Evolutionary conservation across 108 stramenopile genomes (phyloP).

Genomic region (Hondaea fermentalgiana): DNA sequence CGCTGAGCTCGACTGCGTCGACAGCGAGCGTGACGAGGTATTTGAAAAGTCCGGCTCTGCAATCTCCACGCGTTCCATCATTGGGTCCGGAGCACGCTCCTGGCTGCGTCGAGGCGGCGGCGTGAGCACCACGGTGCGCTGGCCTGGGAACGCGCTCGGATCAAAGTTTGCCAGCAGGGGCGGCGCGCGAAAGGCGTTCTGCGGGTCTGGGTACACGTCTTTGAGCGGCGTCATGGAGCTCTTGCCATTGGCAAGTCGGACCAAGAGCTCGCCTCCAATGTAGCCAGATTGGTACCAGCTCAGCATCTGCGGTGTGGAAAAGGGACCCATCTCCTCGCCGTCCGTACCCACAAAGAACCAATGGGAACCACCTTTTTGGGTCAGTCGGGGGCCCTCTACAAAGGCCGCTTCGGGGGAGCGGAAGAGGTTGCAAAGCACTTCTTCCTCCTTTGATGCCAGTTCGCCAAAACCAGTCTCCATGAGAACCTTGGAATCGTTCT

Average conservation of each 20-base stretch:
- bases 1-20: too few relatives aligned
- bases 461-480: slow-evolving; percentile 15
- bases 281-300: not conserved
- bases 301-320: not conserved
- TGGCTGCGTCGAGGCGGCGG: not conserved
- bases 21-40: too few relatives aligned
- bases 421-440: not conserved
- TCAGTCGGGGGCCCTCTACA: not conserved
- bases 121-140: slow-evolving; percentile 1
- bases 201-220: not conserved
- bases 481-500: not conserved
- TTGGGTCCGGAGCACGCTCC: not conserved
- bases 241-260: not conserved
- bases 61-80: not conserved
- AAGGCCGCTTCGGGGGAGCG: not conserved
- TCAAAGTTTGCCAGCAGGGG: not conserved
- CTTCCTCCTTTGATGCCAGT: not conserved
- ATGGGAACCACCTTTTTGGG: not conserved
- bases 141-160: not conserved
- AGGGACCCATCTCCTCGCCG: not conserved
- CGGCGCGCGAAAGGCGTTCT: not conserved
- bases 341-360: not conserved
- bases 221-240: slow-evolving; percentile 4
- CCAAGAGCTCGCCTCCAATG: not conserved
- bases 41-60: not conserved